Conservation (phyloP, 1,284 basidiomycete species). For the Nidula niveotomentosa region DNA sequence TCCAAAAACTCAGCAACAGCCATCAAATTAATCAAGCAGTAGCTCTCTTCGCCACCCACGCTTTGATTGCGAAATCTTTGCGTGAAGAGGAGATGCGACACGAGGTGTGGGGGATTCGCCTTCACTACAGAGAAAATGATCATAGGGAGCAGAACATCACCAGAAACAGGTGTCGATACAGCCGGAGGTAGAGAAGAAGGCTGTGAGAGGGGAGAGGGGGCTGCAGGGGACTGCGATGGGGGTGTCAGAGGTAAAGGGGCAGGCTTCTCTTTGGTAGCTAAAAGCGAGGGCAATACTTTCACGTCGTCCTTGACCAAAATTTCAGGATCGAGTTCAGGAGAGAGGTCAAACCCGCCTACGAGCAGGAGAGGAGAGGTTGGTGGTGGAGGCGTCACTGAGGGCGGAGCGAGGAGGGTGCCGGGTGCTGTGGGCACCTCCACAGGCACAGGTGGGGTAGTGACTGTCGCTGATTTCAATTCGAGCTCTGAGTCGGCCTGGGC, state of each 20-base stretch:
- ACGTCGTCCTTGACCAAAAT: too few species aligned
- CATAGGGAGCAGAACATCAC: slow-evolving; percentile 82
- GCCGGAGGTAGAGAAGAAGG: slow-evolving; percentile 5
- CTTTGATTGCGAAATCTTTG: slow-evolving; percentile 82
- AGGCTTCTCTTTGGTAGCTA: not conserved
- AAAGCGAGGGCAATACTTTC: not conserved
- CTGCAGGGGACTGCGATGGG: not conserved
- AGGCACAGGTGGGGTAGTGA: not conserved
- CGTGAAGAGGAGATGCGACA: slow-evolving; percentile 85
- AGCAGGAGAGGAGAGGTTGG: not conserved
- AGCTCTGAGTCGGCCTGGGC: not conserved
- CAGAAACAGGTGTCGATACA: slow-evolving; percentile 51
- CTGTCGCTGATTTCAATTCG: not conserved
- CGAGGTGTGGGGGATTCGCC: slow-evolving; percentile 81
- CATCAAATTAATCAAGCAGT: slow-evolving; percentile 91
- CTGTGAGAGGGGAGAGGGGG: not conserved
- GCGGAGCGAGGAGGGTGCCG: slow-evolving; percentile 3
- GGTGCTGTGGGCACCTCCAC: not conserved
- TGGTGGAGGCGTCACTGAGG: not conserved
- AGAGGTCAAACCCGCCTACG: not conserved
- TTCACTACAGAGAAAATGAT: slow-evolving; percentile 93
- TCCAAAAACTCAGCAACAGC: slow-evolving; percentile 94
- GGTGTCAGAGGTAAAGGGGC: not conserved
- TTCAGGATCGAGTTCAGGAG: too few species aligned
- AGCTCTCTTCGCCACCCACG: slow-evolving; percentile 84